Conservation (phyloP, 1,139 yeast genomes). For the Kodamaea arcana region DNA sequence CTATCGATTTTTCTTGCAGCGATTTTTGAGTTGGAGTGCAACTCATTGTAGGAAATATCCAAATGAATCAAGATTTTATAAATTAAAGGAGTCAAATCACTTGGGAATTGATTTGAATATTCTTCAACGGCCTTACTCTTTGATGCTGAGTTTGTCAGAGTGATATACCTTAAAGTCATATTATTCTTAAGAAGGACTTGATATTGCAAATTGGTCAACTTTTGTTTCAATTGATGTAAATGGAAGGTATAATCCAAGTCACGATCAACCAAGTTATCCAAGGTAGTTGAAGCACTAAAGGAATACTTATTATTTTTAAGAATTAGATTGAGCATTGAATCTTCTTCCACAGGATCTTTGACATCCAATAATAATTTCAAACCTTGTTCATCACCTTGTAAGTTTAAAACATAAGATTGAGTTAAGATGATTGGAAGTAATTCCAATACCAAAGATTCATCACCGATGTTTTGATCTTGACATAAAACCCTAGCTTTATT, state of each 20-base stretch:
- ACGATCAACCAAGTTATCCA: conserved; percentile 38
- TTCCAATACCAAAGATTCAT: conserved; percentile 39
- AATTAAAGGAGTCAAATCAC: conserved; percentile 31
- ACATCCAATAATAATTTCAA: conserved; percentile 28
- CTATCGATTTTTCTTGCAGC: conserved; percentile 19
- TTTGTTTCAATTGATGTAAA: conserved; percentile 31
- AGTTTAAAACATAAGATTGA: conserved; percentile 59
- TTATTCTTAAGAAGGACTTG: conserved; percentile 41
- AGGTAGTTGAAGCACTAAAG: conserved; percentile 9
- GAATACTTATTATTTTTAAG: conserved; percentile 33
- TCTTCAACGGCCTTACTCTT: conserved; percentile 15
- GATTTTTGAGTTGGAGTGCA: conserved; percentile 12
- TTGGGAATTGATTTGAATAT: conserved; percentile 23
- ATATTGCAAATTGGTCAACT: conserved; percentile 43
- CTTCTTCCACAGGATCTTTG: conserved; percentile 22
- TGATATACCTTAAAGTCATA: conserved; percentile 34
- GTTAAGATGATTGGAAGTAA: conserved; percentile 65
- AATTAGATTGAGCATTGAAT: conserved; percentile 29
- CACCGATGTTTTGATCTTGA: conserved; percentile 31
- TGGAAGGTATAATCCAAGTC: conserved; percentile 41
- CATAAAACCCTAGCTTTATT: conserved; percentile 48
- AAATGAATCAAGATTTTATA: conserved; percentile 29
- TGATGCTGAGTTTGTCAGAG: conserved; percentile 31
- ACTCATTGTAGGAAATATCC: conserved; percentile 26
- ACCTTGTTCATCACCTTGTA: conserved; percentile 47